Conservation (phyloP, 2,329 filamentous ascomycete genomes). For the Cercospora sp. region DNA sequence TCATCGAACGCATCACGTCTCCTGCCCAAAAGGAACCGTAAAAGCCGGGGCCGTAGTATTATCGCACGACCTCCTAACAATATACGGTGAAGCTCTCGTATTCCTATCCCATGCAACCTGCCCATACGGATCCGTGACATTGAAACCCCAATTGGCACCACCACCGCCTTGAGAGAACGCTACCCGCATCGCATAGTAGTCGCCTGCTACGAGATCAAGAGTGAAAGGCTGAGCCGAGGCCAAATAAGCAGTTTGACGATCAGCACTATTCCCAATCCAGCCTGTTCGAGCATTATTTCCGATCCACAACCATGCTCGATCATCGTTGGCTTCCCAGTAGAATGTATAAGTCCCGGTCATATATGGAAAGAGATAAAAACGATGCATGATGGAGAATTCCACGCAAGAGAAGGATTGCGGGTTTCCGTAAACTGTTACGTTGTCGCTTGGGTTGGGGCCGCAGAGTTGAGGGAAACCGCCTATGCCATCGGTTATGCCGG, state of each 20-base stretch:
- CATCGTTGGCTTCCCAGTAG: slow-evolving; percentile 10
- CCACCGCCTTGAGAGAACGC: slow-evolving; percentile 13
- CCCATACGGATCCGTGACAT: slow-evolving; percentile 14
- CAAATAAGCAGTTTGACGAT: not conserved
- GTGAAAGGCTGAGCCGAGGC: not conserved
- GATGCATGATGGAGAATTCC: slow-evolving; percentile 19
- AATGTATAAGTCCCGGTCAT: slow-evolving; percentile 13
- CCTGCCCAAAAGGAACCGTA: slow-evolving; percentile 7
- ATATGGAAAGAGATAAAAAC: slow-evolving; percentile 19
- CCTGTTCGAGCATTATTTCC: slow-evolving; percentile 11
- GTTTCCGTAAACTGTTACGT: slow-evolving; percentile 9
- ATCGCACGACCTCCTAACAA: slow-evolving; percentile 20
- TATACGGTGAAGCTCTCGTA: slow-evolving; percentile 14
- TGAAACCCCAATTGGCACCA: slow-evolving; percentile 11
- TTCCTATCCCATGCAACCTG: slow-evolving; percentile 7
- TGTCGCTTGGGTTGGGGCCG: not conserved
- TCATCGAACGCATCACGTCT: not conserved
- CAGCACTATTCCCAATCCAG: slow-evolving; percentile 18
- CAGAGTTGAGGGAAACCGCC: slow-evolving; percentile 9
- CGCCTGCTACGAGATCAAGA: not conserved
- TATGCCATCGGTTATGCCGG: slow-evolving; percentile 3
- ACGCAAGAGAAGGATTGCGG: slow-evolving; percentile 6
- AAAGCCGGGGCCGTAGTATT: slow-evolving; percentile 10
- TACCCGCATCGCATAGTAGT: slow-evolving; percentile 16
- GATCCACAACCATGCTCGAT: slow-evolving; percentile 14